Evolutionary conservation across 805 yeast species (phyloP), one percentile per base, ranked within the genome.

Genomic region (Yarrowia porcina): DNA sequence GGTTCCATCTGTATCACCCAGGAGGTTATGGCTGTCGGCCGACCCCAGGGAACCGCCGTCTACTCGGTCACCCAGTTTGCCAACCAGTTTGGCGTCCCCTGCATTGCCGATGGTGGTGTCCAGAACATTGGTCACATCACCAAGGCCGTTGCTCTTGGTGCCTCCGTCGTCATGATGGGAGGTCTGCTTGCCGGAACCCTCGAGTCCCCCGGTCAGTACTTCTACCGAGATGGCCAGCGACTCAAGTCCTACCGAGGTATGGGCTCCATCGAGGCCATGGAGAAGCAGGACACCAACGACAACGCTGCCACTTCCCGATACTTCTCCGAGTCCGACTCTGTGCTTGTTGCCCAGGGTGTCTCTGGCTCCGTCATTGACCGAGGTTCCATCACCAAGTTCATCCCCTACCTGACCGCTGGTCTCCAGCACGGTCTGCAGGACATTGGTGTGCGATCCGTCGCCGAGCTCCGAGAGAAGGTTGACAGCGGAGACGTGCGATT

Each of bases 11-110:
- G 99, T 84, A 94, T 94, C 75, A 94, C 99, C 61, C 99, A 94
- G 81, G 99, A 94, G 81, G 99, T 94, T 65, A 94, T 94, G 99
- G 99, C 99, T 61, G 96, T 97, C 80, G 99, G 99, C 80, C 91
- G 99, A 83, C 99, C 99, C 66, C 99, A 94, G 82, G 99, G 98
- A 80, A 91, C 98, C 69, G 99, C 99, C 66, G 98, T 94, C 63
- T 92, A 84, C 83, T 87, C 85, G 69, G 99, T 94, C 63, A 83
- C 94, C 67, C 92, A 93, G 80, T 92, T 94, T 74, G 96, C 98
- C 69, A 87, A 86, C 78, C 83, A 86, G 76, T 94, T 93, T 74
- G 99, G 99, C 75, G 96, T 94, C 68, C 98, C 99, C 75, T 89
- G 97, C 79, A 91, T 94, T 71, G 99, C 99, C 69, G 99, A 94